These are phyloP conservation scores for Rhizoclosmatium globosum DNA, from an alignment of 192 early-diverging fungal species.

Conservation along the genomic window DNA sequence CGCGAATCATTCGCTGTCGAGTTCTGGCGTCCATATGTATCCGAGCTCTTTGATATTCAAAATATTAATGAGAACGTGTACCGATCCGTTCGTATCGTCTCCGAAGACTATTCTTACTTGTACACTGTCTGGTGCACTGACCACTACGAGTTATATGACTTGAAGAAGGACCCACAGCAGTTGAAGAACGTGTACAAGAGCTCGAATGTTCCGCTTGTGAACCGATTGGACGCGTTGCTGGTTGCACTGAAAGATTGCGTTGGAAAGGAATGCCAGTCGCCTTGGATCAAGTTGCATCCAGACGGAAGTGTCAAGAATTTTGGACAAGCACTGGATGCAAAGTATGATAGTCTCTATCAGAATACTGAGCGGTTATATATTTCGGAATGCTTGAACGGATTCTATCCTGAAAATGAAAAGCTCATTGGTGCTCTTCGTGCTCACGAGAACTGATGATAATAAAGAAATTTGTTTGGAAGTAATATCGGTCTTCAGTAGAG, in stretches of 20 bases:
- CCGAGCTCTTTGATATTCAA: not conserved
- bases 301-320: constrained; percentile 48
- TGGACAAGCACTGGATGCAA: constrained; percentile 53
- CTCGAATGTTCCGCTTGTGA: constrained; percentile 43
- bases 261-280: constrained; percentile 59
- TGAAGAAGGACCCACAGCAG: constrained; percentile 66
- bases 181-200: constrained; percentile 57
- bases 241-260: constrained; percentile 56
- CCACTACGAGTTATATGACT: constrained; percentile 49
- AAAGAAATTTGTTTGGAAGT: too few relatives aligned
- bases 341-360: constrained; percentile 55
- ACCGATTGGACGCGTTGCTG: constrained; percentile 62
- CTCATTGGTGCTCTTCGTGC: not conserved
- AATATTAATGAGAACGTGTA: constrained; percentile 10
- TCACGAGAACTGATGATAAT: not conserved
- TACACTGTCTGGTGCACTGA: constrained; percentile 30
- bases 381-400: constrained; percentile 14
- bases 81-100: constrained; percentile 7
- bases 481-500: too few relatives aligned
- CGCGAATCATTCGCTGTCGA: constrained; percentile 26
- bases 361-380: not conserved
- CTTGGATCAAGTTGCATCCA: constrained; percentile 63
- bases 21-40: constrained; percentile 19
- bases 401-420: constrained; percentile 20
- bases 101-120: not conserved